Evolutionary conservation across 2,329 filamentous ascomycete species (phyloP).

Genomic region (Aspergillus candidus): DNA sequence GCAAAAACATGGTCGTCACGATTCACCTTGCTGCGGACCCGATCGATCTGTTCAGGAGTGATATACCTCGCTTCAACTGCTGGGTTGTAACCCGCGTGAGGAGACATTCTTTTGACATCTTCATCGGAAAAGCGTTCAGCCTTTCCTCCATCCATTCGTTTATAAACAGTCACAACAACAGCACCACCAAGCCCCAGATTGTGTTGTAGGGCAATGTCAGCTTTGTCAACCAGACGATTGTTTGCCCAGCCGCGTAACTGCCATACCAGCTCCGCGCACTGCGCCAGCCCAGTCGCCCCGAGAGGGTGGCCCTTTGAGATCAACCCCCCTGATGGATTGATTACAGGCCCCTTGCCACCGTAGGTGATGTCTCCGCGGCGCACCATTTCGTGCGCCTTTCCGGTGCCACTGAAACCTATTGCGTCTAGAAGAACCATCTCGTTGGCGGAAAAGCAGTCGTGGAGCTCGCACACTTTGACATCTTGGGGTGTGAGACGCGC

Average conservation of each 20-base stretch:
- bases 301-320: conserved; percentile 95
- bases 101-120: conserved; percentile 46
- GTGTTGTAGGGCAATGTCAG: conserved; percentile 73
- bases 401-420: conserved; percentile 66
- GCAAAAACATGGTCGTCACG: conserved; percentile 70
- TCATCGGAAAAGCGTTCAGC: no score
- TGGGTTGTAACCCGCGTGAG: conserved; percentile 77
- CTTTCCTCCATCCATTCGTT: conserved; percentile 62
- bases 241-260: conserved; percentile 92
- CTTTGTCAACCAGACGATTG: conserved; percentile 66
- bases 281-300: conserved; percentile 84
- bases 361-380: conserved; percentile 83
- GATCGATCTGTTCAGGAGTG: conserved; percentile 66
- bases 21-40: conserved; percentile 62
- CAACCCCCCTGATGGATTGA: conserved; percentile 88
- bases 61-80: conserved; percentile 83
- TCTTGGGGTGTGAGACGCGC: conserved; percentile 58
- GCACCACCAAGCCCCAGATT: conserved; percentile 91
- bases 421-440: conserved; percentile 86
- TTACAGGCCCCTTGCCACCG: conserved; percentile 62
- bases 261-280: conserved; percentile 92
- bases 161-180: conserved; percentile 81
- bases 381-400: conserved; percentile 89
- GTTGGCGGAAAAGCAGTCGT: conserved; percentile 96
- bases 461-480: conserved; percentile 81